Evolutionary conservation across 2,329 filamentous ascomycete genomes (phyloP).

Genomic region (Blastomyces gilchristii): DNA sequence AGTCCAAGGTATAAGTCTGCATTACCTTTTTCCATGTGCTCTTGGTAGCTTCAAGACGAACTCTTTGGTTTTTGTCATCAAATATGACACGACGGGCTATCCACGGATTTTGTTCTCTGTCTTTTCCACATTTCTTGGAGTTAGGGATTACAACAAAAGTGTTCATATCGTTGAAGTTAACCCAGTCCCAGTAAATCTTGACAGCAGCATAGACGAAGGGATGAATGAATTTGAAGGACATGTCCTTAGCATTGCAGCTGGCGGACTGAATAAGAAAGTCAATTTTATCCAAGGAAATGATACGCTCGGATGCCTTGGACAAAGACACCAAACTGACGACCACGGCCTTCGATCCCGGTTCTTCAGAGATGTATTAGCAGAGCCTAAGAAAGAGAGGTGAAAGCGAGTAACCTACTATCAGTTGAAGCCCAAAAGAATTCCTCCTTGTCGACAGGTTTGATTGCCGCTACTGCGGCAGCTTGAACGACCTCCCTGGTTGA

Average conservation of each 20-base stretch:
- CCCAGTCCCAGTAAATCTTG: slow-evolving; percentile 9
- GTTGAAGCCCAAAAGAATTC: slow-evolving; percentile 11
- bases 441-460: slow-evolving; percentile 3
- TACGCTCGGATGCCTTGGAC: slow-evolving; percentile 7
- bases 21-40: slow-evolving; percentile 11
- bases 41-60: slow-evolving; percentile 6
- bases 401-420: slow-evolving; percentile 4
- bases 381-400: neutral
- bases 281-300: slow-evolving; percentile 8
- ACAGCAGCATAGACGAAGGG: slow-evolving; percentile 6
- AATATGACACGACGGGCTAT: slow-evolving; percentile 8
- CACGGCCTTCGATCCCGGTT: slow-evolving; percentile 6
- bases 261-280: slow-evolving; percentile 5
- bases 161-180: slow-evolving; percentile 10
- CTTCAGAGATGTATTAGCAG: slow-evolving; percentile 1
- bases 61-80: slow-evolving; percentile 4
- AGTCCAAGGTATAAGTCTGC: slow-evolving; percentile 8
- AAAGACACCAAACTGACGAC: slow-evolving; percentile 10
- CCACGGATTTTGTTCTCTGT: slow-evolving; percentile 6
- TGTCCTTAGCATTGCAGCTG: slow-evolving; percentile 6
- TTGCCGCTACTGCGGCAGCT: neutral
- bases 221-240: slow-evolving; percentile 6
- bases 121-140: slow-evolving; percentile 6
- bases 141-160: slow-evolving; percentile 9
- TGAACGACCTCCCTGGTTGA: neutral